Conservation (phyloP, 2,329 filamentous ascomycete species). For the Aspergillus brasiliensis region DNA sequence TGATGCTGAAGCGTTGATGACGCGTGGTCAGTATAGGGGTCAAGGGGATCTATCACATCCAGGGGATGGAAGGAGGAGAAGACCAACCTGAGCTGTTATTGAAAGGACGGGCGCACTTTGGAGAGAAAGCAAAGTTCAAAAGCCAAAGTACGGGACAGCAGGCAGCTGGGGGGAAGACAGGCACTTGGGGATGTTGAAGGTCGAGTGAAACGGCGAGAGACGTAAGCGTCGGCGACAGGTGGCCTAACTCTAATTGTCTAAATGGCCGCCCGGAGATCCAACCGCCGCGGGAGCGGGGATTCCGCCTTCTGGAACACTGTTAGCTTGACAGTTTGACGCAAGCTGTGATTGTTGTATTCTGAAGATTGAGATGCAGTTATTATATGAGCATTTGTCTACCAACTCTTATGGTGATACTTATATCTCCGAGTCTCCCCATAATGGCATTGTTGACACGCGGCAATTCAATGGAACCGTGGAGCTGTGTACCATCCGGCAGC, state of each 20-base stretch:
- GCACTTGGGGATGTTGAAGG: conserved; percentile 21
- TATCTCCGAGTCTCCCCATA: background rate
- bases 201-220: conserved; percentile 26
- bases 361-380: background rate
- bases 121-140: conserved; percentile 11
- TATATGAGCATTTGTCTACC: too few relatives aligned
- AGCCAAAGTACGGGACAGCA: conserved; percentile 29
- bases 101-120: conserved; percentile 24
- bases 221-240: conserved; percentile 29
- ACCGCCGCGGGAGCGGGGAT: conserved; percentile 23
- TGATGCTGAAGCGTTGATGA: conserved; percentile 35
- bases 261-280: conserved; percentile 12
- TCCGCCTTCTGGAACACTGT: background rate
- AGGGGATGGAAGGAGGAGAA: conserved; percentile 4
- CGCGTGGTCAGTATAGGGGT: conserved; percentile 21
- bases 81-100: conserved; percentile 22
- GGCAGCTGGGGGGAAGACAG: conserved; percentile 24
- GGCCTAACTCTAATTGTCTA: conserved; percentile 30
- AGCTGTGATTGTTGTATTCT: background rate
- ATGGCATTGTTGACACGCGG: background rate
- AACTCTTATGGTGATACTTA: too few relatives aligned
- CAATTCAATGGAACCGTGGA: background rate
- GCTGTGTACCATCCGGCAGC: background rate
- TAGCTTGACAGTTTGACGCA: background rate
- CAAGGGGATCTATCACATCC: conserved; percentile 1